Conservation (phyloP, 2,329 filamentous ascomycete species). For the Aspergillus pseudoterreus region DNA sequence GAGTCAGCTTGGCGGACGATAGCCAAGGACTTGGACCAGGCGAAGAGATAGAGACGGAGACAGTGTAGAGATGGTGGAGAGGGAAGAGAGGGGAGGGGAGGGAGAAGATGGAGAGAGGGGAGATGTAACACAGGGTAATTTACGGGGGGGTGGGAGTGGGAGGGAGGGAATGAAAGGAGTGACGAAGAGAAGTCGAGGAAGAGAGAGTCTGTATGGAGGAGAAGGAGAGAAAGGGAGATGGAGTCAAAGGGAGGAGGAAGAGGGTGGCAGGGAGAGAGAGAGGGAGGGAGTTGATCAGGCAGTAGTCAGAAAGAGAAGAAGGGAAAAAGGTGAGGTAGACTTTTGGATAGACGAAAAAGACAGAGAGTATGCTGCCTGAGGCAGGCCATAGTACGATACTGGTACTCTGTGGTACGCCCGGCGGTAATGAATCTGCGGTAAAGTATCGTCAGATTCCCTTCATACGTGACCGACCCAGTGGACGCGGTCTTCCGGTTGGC, state of each 20-base stretch:
- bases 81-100: slow-evolving; percentile 5
- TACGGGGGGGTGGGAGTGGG: slow-evolving; percentile 17
- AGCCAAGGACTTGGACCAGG: slow-evolving; percentile 46
- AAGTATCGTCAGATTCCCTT: background rate
- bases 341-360: slow-evolving; percentile 10
- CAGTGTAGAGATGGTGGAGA: slow-evolving; percentile 11
- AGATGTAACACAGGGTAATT: slow-evolving; percentile 7
- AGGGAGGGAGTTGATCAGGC: slow-evolving; percentile 18
- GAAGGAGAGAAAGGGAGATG: slow-evolving; percentile 11
- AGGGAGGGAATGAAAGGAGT: slow-evolving; percentile 9
- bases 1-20: slow-evolving; percentile 47
- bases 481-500: slow-evolving; percentile 15
- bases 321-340: slow-evolving; percentile 18
- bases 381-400: background rate
- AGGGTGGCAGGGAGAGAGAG: slow-evolving; percentile 12
- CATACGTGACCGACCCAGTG: slow-evolving; percentile 3
- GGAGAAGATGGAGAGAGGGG: slow-evolving; percentile 5
- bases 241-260: slow-evolving; percentile 9
- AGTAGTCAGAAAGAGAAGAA: slow-evolving; percentile 18
- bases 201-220: slow-evolving; percentile 1
- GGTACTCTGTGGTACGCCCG: background rate
- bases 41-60: slow-evolving; percentile 25
- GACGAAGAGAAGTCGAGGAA: slow-evolving; percentile 8
- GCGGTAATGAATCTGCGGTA: background rate
- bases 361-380: slow-evolving; percentile 8